A percentile compares a stretch with the other conserved stretches of the same genome.
phyloP scores from a whole-genome alignment of 1,284 basidiomycete species.

The Sporisorium reilianum region DNA sequence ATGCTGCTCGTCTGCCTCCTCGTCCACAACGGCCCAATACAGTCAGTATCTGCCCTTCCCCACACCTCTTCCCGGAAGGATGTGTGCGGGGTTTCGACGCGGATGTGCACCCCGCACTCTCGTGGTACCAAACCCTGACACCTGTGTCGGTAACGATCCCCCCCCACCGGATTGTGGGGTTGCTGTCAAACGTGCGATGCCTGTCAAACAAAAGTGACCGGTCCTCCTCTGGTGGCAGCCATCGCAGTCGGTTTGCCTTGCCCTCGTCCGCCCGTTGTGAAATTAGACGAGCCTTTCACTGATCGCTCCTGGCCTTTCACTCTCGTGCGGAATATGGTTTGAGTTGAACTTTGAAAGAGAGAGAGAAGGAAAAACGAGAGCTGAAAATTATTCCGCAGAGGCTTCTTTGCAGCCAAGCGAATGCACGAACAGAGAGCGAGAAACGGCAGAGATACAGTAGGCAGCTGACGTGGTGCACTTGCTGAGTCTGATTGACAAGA shows the following conservation, averaged over 20 bases:
- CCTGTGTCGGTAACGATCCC: no score
- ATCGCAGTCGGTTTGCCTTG: neutral
- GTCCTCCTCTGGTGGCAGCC: neutral
- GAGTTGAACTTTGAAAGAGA: neutral
- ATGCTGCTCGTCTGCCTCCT: neutral
- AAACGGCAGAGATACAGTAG: neutral
- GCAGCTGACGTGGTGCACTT: neutral
- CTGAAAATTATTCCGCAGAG: neutral
- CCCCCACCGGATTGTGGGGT: constrained; percentile 31
- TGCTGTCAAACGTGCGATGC: constrained; percentile 5
- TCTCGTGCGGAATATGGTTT: neutral
- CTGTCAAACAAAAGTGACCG: constrained; percentile 14
- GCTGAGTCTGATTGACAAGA: neutral
- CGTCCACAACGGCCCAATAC: neutral
- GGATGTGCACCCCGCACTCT: constrained; percentile 28
- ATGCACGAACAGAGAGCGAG: no score
- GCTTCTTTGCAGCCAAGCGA: neutral
- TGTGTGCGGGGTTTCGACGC: constrained; percentile 8
- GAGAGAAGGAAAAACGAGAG: neutral
- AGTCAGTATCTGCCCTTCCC: constrained; percentile 11
- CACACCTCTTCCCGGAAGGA: neutral
- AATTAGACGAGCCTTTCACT: neutral
- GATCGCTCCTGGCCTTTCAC: neutral
- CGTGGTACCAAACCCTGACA: constrained; percentile 8
- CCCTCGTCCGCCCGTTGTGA: neutral